phyloP scores from a whole-genome alignment of 1,284 basidiomycete species.

The Cerioporus squamosus region DNA sequence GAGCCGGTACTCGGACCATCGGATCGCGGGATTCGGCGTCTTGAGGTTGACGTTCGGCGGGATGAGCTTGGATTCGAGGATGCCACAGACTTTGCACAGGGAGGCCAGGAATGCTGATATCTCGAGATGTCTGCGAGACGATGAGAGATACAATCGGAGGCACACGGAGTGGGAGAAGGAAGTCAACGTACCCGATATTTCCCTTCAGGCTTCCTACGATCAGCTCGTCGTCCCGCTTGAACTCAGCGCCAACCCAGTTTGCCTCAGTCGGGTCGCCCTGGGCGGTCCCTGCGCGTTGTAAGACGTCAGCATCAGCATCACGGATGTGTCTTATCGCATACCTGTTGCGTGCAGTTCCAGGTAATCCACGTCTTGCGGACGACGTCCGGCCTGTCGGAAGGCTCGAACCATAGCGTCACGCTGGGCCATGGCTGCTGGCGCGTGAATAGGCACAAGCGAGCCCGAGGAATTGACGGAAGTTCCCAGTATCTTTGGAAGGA shows the following conservation, averaged over 20 bases:
- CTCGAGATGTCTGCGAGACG: conserved; percentile 45
- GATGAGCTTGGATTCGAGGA: conserved; percentile 43
- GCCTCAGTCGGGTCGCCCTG: conserved; percentile 54
- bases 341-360: conserved; percentile 55
- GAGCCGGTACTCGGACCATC: conserved; percentile 38
- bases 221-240: conserved; percentile 36
- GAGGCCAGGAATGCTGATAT: conserved; percentile 44
- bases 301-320: neutral
- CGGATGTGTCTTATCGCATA: neutral
- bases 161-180: neutral
- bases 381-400: conserved; percentile 31
- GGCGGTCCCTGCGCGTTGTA: conserved; percentile 43
- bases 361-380: conserved; percentile 47
- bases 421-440: conserved; percentile 44
- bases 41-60: conserved; percentile 45
- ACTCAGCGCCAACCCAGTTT: conserved; percentile 48
- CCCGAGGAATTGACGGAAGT: conserved; percentile 45
- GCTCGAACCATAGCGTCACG: conserved; percentile 39
- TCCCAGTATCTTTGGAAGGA: conserved; percentile 49
- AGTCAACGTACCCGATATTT: conserved; percentile 44
- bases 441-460: conserved; percentile 39
- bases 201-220: conserved; percentile 51
- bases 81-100: conserved; percentile 41
- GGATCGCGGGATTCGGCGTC: conserved; percentile 41
- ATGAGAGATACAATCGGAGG: too few relatives aligned